Percentiles rank a stretch among this genome's conserved stretches.
These are phyloP conservation scores for Xylariaceae sp. DNA, from an alignment of 2,329 filamentous ascomycete genomes.

Conservation along the genomic window DNA sequence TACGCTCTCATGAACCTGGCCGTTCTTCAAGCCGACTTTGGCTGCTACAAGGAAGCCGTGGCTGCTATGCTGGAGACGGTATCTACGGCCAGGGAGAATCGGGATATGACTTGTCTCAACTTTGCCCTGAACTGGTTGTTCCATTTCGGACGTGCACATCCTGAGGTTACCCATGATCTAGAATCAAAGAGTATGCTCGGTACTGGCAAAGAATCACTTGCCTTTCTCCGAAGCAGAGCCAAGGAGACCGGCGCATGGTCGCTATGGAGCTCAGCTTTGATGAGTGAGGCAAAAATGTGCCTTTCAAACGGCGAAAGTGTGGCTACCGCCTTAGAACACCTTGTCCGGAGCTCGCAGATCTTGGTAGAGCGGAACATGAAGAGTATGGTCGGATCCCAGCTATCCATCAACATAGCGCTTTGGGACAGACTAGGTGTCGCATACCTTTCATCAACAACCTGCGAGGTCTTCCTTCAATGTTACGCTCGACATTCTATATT, in stretches of 20 bases:
- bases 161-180: slow-evolving; percentile 67
- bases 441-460: slow-evolving; percentile 55
- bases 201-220: slow-evolving; percentile 75
- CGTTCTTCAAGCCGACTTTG: slow-evolving; percentile 92
- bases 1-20: slow-evolving; percentile 92
- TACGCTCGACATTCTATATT: slow-evolving; percentile 59
- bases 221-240: slow-evolving; percentile 81
- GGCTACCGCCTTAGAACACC: slow-evolving; percentile 66
- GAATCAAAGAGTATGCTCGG: slow-evolving; percentile 73
- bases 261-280: slow-evolving; percentile 75
- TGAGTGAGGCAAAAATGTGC: slow-evolving; percentile 81
- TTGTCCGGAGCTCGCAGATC: slow-evolving; percentile 79
- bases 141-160: slow-evolving; percentile 85
- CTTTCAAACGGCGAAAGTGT: slow-evolving; percentile 69
- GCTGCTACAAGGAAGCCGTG: slow-evolving; percentile 85
- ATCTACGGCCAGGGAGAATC: slow-evolving; percentile 88
- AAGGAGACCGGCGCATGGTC: slow-evolving; percentile 85
- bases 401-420: slow-evolving; percentile 68
- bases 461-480: slow-evolving; percentile 73
- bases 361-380: slow-evolving; percentile 74
- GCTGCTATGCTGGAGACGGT: slow-evolving; percentile 93
- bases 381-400: slow-evolving; percentile 69
- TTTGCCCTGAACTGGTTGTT: slow-evolving; percentile 96
- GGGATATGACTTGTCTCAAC: slow-evolving; percentile 88
- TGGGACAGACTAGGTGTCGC: slow-evolving; percentile 72